phyloP scores from a whole-genome alignment of 1,139 yeast genomes.

The Protomyces inouyei region DNA sequence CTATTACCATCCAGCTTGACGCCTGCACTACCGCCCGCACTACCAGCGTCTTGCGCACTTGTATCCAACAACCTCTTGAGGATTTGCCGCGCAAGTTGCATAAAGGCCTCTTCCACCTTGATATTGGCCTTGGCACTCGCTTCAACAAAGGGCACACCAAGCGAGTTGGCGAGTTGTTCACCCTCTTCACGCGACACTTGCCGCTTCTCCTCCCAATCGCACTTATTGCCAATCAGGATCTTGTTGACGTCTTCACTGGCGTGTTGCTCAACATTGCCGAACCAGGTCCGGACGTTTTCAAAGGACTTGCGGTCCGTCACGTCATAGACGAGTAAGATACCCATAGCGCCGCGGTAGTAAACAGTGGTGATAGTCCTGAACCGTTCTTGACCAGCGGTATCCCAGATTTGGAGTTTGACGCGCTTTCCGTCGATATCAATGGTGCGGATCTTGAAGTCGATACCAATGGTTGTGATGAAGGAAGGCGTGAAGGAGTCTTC shows the following conservation, averaged over 20 bases:
- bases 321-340: conserved; percentile 90
- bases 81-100: conserved; percentile 66
- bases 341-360: conserved; percentile 98
- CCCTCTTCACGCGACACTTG: conserved; percentile 83
- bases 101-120: conserved; percentile 87
- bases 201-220: conserved; percentile 72
- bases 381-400: conserved; percentile 98
- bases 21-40: conserved; percentile 2
- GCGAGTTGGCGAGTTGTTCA: conserved; percentile 76
- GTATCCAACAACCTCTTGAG: conserved; percentile 24
- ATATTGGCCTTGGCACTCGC: conserved; percentile 92
- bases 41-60: conserved; percentile 1
- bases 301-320: conserved; percentile 93
- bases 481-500: conserved; percentile 96
- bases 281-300: conserved; percentile 83
- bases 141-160: conserved; percentile 87
- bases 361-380: conserved; percentile 98
- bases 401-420: conserved; percentile 96
- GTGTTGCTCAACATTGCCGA: conserved; percentile 88
- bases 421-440: conserved; percentile 89
- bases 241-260: conserved; percentile 94
- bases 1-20: conserved; percentile 10
- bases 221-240: conserved; percentile 90
- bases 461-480: conserved; percentile 94
- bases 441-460: conserved; percentile 95